A percentile compares a stretch with the other conserved stretches of the same genome.
Evolutionary conservation across 2,329 filamentous ascomycete species (phyloP).

Genomic region (Pestalotiopsis sp.): DNA sequence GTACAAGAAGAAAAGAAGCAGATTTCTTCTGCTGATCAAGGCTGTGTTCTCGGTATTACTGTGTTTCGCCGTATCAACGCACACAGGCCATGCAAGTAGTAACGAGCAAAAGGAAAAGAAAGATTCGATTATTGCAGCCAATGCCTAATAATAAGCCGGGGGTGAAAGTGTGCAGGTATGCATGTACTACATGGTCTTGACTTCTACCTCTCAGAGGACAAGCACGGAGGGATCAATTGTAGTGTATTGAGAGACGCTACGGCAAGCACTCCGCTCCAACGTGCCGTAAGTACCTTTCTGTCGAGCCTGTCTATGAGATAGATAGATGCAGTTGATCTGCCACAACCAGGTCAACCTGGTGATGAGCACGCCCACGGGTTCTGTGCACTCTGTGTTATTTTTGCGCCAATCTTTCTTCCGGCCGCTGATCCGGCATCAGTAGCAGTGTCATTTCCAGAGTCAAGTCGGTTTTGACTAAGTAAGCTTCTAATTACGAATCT

Average conservation of each 20-base stretch:
- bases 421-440: neutral
- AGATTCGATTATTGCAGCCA: neutral
- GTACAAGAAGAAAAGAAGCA: neutral
- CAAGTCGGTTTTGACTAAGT: neutral
- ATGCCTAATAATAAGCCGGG: neutral
- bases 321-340: neutral
- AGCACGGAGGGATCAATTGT: too few relatives aligned
- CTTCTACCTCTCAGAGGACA: too few relatives aligned
- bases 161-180: neutral
- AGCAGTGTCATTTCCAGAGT: neutral
- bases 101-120: neutral
- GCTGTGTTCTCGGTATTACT: neutral
- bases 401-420: neutral
- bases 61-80: neutral
- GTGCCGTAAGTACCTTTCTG: neutral
- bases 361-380: neutral
- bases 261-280: too few relatives aligned
- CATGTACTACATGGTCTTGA: too few relatives aligned
- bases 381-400: neutral
- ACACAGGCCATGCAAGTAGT: neutral
- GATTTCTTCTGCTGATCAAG: neutral
- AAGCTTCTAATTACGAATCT: neutral
- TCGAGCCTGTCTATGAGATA: neutral
- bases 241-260: too few relatives aligned
- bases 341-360: neutral